A percentile compares a stretch with the other conserved stretches of the same genome.
Conservation (phyloP, 257 asterid species). For the Solanum peruvianum region DNA sequence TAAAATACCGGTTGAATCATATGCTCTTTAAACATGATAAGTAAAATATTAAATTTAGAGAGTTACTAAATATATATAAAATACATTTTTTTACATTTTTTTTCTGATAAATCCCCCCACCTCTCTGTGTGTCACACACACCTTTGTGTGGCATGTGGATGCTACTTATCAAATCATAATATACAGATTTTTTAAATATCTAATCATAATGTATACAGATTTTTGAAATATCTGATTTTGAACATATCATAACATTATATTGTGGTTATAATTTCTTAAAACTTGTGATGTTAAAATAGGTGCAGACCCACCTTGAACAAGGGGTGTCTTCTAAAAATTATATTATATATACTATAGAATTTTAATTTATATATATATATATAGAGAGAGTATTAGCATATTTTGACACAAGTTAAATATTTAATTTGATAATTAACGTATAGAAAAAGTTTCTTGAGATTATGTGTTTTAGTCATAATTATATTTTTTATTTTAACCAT, state of each 20-base stretch:
- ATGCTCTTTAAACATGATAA: neutral
- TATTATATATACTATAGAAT: accelerated
- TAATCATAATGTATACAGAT: no score
- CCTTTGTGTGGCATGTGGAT: neutral
- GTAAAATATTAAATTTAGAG: neutral
- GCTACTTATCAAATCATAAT: neutral
- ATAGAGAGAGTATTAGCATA: no score
- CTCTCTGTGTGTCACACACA: no score
- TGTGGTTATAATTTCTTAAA: neutral
- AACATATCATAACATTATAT: neutral
- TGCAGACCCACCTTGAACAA: neutral
- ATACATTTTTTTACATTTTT: no score
- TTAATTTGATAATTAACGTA: no score
- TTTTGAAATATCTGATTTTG: neutral
- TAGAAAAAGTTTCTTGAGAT: neutral
- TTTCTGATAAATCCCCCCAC: neutral
- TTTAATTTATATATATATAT: no score
- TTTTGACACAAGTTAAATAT: no score
- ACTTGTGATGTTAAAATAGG: neutral
- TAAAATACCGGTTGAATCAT: no score
- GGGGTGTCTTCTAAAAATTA: neutral
- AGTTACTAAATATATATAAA: no score
- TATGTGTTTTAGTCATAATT: neutral
- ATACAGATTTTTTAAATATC: no score
- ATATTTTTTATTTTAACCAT: no score